Base-by-base conservation (phyloP, 805 yeast genomes). In the Hanseniaspora vineae region DNA sequence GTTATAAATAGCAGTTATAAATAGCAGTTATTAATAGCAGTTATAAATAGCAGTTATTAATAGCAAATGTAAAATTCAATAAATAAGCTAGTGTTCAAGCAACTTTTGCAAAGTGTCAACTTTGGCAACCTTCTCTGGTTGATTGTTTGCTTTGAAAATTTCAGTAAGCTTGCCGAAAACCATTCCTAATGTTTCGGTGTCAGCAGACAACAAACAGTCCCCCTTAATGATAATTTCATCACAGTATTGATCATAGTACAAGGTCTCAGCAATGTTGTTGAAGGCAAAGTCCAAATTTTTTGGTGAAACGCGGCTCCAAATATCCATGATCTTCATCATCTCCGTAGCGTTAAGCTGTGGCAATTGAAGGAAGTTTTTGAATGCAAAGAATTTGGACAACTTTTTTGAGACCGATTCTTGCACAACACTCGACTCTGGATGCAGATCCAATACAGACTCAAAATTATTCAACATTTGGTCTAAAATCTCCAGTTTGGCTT, bases 241-340 rank as follows among this genome's bases (percentile, higher is more conserved):
- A 33, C 40, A n/a, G 19, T 37, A n/a, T 15, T 37, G 6, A 19
- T 37, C 19, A 18, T 37, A 37, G 42, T 58, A 54, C 2, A 59
- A 46, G 6, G 64, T 57, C 45, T 63, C 67, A 5, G 60, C 56
- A 35, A 61, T 51, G 43, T 63, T 63, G 46, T 63, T 61, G 53
- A 60, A 59, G 11, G 61, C 50, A 3, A 55, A 42, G 39, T 55
- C 58, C 13, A 60, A 43, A 12, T 52, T 50, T 13, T 44, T 31
- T 2, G 58, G 58, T n/a, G 55, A 47, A 10, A 51, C 50, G 17
- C 18, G 45, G 4, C 52, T 33, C 62, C 62, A 60, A 31, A 63
- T 53, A 2, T 50, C 35, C 10, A 63, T 43, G 14, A 62, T 49
- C 23, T 52, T 52, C 18, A 43, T 40, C 32, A 63, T 42, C 29